These are phyloP conservation scores for Talaromyces sp. DNA, from an alignment of 2,329 filamentous ascomycete genomes.

Conservation along the genomic window DNA sequence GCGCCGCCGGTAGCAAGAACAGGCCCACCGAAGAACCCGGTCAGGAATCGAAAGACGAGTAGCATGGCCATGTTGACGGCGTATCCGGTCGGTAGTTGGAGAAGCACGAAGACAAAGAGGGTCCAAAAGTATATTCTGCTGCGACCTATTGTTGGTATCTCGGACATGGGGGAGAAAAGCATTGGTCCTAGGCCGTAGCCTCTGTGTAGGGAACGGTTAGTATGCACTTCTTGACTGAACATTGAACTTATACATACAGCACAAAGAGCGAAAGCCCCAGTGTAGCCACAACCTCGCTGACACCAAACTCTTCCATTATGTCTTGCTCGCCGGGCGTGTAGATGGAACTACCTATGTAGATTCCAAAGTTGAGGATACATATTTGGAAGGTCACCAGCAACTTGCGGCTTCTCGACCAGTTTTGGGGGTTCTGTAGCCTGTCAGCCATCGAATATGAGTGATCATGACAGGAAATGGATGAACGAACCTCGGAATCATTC, in stretches of 20 bases:
- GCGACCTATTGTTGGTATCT: slow-evolving; percentile 65
- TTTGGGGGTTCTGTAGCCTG: slow-evolving; percentile 26
- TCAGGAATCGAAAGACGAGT: slow-evolving; percentile 54
- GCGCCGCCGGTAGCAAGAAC: slow-evolving; percentile 69
- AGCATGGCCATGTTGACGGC: slow-evolving; percentile 9
- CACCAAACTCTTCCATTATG: slow-evolving; percentile 30
- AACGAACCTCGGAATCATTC: not conserved
- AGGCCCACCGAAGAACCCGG: slow-evolving; percentile 61
- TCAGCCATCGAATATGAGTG: not conserved
- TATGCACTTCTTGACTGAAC: not conserved
- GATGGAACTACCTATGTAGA: slow-evolving; percentile 39
- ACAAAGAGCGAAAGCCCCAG: slow-evolving; percentile 63
- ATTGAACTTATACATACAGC: slow-evolving; percentile 30
- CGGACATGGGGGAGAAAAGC: slow-evolving; percentile 58
- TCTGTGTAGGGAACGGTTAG: not conserved
- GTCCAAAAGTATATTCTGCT: slow-evolving; percentile 67
- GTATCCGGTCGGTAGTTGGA: slow-evolving; percentile 5
- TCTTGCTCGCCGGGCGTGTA: slow-evolving; percentile 31
- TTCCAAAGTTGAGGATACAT: slow-evolving; percentile 38
- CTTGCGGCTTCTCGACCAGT: slow-evolving; percentile 28
- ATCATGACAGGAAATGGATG: not conserved
- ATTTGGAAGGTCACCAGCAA: slow-evolving; percentile 26
- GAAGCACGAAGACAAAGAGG: slow-evolving; percentile 59
- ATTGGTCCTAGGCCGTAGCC: slow-evolving; percentile 61
- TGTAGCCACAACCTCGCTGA: slow-evolving; percentile 42